Evolutionary conservation across 2,329 filamentous ascomycete species (phyloP), one percentile per base, ranked within the genome.

Genomic region (Allantophomopsis lycopodina): DNA sequence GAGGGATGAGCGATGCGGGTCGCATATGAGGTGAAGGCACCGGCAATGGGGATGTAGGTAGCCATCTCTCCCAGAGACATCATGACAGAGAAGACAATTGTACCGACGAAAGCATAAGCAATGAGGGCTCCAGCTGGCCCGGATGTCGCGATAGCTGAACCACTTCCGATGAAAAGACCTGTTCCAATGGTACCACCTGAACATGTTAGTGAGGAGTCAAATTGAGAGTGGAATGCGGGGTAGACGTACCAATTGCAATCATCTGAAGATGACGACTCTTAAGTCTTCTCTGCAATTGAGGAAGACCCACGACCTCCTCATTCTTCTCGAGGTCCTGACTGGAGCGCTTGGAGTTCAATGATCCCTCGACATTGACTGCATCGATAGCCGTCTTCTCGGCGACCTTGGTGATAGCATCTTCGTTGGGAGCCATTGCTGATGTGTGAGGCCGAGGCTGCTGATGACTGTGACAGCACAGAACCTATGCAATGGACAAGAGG

Each of bases 51-150:
- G 20, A 88, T 76, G 50, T 78, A 85, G 10, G 83, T 79, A 8
- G 83, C 79, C 69, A 91, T 81, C 60, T 93, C 76, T 37, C 73
- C 74, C 23, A 81, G 62, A 35, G 68, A 69, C 36, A 69, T 67
- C 79, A 89, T 87, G 59, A 88, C 76, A 4, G 76, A 77, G 63
- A 73, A 89, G 36, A 89, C 73, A 42, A 88, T 71, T 13, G 73
- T 66, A 38, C 81, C 83, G 52, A 87, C 69, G 45, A 82, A 79
- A 42, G 73, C 53, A 53, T 81, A 85, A 36, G 76, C 78, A 47
- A 86, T 69, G 36, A 86, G 64, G 31, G 76, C 70, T 21, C 76
- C 74, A 1, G 72, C 73, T 8, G 81, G 80, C 0, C 81, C 80
- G 8, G 76, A 68, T 37, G 66, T 72, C 42, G 72, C 64, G 39